Conservation (phyloP, 805 yeast species). For the Yamadazyma laniorum region DNA sequence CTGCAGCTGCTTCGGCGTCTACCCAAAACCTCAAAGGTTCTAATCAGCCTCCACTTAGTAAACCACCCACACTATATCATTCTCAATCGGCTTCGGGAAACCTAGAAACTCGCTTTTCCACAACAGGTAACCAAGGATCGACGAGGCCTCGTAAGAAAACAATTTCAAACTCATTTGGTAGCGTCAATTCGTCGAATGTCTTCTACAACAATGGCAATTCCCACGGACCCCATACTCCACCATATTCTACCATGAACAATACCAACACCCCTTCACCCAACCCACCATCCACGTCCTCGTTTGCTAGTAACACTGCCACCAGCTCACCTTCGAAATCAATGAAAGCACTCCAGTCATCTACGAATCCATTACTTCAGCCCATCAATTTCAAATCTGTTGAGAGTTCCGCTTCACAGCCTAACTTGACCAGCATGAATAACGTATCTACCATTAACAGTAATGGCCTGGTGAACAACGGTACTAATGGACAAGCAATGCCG, state of each 20-base stretch:
- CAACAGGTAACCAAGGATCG: conserved; percentile 17
- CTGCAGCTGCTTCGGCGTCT: conserved; percentile 6
- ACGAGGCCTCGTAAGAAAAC: conserved; percentile 37
- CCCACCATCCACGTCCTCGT: conserved; percentile 21
- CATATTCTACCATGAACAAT: conserved; percentile 30
- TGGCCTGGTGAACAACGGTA: not conserved
- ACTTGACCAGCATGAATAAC: not conserved
- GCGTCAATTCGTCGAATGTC: conserved; percentile 9
- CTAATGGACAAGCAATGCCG: not conserved
- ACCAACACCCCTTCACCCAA: conserved; percentile 37
- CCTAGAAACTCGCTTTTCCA: conserved; percentile 28
- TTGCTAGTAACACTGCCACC: conserved; percentile 18
- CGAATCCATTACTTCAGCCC: conserved; percentile 53
- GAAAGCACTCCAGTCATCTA: conserved; percentile 49
- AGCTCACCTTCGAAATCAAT: conserved; percentile 42
- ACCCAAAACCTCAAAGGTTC: conserved; percentile 1
- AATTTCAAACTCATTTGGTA: conserved; percentile 35
- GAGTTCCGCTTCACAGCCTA: not conserved
- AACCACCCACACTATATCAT: conserved; percentile 45
- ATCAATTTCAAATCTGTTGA: conserved; percentile 43
- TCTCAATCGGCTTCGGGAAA: conserved; percentile 44
- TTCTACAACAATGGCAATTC: not conserved
- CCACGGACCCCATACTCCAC: conserved; percentile 32
- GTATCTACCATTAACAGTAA: not conserved
- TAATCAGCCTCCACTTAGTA: conserved; percentile 27